Percentiles rank a stretch among this genome's conserved stretches.
These are phyloP conservation scores for Kluyveromyces dobzhanskii DNA, from an alignment of 805 yeast species.

Conservation along the genomic window DNA sequence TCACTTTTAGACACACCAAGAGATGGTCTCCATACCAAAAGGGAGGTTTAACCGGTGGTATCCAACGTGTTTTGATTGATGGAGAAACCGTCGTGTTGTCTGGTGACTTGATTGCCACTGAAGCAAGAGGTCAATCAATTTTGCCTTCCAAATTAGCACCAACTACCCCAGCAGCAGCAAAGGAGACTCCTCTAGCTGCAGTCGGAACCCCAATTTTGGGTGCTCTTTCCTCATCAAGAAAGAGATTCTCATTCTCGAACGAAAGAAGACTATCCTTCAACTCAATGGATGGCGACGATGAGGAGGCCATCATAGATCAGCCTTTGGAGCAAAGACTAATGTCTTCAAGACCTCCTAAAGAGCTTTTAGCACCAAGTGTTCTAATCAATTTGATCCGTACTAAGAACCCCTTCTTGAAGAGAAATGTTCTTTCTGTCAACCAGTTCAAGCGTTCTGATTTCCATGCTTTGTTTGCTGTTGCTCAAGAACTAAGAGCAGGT, in stretches of 20 bases:
- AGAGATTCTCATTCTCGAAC: slow-evolving; percentile 46
- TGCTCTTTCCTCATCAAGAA: slow-evolving; percentile 19
- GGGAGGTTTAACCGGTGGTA: slow-evolving; percentile 62
- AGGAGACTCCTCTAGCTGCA: slow-evolving; percentile 26
- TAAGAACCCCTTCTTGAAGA: slow-evolving; percentile 85
- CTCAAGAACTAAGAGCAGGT: slow-evolving; percentile 94
- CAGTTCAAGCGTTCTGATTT: slow-evolving; percentile 82
- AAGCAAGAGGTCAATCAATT: slow-evolving; percentile 55
- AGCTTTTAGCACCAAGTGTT: slow-evolving; percentile 70
- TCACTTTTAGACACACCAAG: slow-evolving; percentile 37
- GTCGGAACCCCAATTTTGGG: slow-evolving; percentile 34
- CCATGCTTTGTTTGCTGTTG: slow-evolving; percentile 90
- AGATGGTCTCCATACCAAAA: slow-evolving; percentile 49
- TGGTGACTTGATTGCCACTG: slow-evolving; percentile 56
- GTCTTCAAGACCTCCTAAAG: slow-evolving; percentile 63
- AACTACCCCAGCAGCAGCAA: slow-evolving; percentile 24
- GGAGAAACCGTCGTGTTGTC: slow-evolving; percentile 79
- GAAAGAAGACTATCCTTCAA: slow-evolving; percentile 33
- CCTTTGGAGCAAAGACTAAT: slow-evolving; percentile 44
- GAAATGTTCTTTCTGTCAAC: slow-evolving; percentile 79
- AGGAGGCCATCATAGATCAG: slow-evolving; percentile 52
- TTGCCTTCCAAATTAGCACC: slow-evolving; percentile 37
- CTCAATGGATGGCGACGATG: slow-evolving; percentile 35
- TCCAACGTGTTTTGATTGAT: slow-evolving; percentile 78
- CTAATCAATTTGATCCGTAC: slow-evolving; percentile 66